Evolutionary conservation across 1,139 yeast species (phyloP).

Genomic region (Debaryomyces udenii): DNA sequence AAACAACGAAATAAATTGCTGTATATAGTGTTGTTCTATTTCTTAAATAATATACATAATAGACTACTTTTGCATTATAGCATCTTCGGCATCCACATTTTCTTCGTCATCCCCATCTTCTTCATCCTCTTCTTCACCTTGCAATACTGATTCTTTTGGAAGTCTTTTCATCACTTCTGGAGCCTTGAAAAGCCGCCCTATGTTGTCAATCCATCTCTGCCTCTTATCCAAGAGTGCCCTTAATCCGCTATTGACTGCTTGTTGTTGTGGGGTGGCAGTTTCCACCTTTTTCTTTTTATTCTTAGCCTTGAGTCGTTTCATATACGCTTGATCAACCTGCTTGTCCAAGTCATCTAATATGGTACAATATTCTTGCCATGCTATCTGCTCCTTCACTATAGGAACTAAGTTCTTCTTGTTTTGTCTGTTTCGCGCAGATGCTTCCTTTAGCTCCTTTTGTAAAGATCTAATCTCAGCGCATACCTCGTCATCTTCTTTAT

Average conservation of each 20-base stretch:
- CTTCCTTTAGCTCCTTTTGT: slow-evolving; percentile 68
- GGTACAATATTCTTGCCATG: slow-evolving; percentile 91
- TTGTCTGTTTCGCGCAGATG: slow-evolving; percentile 64
- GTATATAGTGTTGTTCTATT: slow-evolving; percentile 10
- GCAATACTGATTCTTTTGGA: slow-evolving; percentile 62
- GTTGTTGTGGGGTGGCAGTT: slow-evolving; percentile 41
- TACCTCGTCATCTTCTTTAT: slow-evolving; percentile 92
- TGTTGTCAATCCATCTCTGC: slow-evolving; percentile 81
- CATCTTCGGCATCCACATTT: slow-evolving; percentile 42
- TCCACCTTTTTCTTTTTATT: slow-evolving; percentile 74
- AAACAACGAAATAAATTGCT: slow-evolving; percentile 7
- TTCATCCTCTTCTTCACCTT: slow-evolving; percentile 42
- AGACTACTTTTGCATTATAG: slow-evolving; percentile 18
- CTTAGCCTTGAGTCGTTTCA: slow-evolving; percentile 81
- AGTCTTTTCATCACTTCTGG: slow-evolving; percentile 74
- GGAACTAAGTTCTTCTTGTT: slow-evolving; percentile 72
- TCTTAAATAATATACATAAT: slow-evolving; percentile 9
- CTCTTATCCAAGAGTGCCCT: slow-evolving; percentile 83
- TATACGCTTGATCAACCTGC: slow-evolving; percentile 93
- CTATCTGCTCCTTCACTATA: slow-evolving; percentile 83
- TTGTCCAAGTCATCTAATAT: slow-evolving; percentile 92
- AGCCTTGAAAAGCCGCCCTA: slow-evolving; percentile 79
- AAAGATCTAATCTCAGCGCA: slow-evolving; percentile 78
- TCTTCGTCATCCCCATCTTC: slow-evolving; percentile 49
- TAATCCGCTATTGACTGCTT: slow-evolving; percentile 74